These are phyloP conservation scores for Botryotinia globosa DNA, from an alignment of 2,329 filamentous ascomycete species.

Conservation along the genomic window DNA sequence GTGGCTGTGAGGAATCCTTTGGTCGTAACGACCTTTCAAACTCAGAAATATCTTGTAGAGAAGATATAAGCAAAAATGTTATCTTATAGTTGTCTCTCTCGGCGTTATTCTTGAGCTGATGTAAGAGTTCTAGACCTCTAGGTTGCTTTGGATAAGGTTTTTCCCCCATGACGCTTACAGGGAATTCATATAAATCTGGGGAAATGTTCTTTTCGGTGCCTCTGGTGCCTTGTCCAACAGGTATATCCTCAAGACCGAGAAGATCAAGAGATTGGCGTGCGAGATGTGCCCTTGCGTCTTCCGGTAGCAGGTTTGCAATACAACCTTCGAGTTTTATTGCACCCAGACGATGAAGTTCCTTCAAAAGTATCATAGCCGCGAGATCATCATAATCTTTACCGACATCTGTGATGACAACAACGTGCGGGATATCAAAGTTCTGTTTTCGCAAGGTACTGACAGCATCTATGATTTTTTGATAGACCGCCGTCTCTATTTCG, in stretches of 20 bases:
- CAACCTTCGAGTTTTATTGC: slow-evolving; percentile 32
- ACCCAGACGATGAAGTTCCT: slow-evolving; percentile 34
- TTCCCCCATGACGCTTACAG: slow-evolving; percentile 28
- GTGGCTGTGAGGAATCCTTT: background rate
- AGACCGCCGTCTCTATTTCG: background rate
- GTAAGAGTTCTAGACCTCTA: slow-evolving; percentile 25
- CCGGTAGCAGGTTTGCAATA: slow-evolving; percentile 33
- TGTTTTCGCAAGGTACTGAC: background rate
- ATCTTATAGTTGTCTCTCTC: slow-evolving; percentile 25
- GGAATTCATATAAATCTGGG: slow-evolving; percentile 28
- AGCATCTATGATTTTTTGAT: background rate
- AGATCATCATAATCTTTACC: slow-evolving; percentile 37
- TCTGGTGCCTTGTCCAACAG: slow-evolving; percentile 28
- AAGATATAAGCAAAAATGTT: slow-evolving; percentile 33
- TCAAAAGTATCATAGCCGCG: slow-evolving; percentile 33
- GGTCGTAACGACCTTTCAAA: slow-evolving; percentile 22
- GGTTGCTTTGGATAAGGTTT: slow-evolving; percentile 3
- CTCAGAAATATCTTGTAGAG: slow-evolving; percentile 30
- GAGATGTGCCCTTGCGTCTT: slow-evolving; percentile 27
- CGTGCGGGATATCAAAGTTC: slow-evolving; percentile 21
- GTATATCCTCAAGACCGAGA: slow-evolving; percentile 27
- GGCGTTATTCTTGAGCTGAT: slow-evolving; percentile 24
- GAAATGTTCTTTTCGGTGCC: slow-evolving; percentile 6
- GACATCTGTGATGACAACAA: slow-evolving; percentile 35
- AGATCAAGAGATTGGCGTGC: slow-evolving; percentile 31